These are phyloP conservation scores for Neurospora hispaniola DNA, from an alignment of 495 filamentous ascomycete species.

Conservation along the genomic window DNA sequence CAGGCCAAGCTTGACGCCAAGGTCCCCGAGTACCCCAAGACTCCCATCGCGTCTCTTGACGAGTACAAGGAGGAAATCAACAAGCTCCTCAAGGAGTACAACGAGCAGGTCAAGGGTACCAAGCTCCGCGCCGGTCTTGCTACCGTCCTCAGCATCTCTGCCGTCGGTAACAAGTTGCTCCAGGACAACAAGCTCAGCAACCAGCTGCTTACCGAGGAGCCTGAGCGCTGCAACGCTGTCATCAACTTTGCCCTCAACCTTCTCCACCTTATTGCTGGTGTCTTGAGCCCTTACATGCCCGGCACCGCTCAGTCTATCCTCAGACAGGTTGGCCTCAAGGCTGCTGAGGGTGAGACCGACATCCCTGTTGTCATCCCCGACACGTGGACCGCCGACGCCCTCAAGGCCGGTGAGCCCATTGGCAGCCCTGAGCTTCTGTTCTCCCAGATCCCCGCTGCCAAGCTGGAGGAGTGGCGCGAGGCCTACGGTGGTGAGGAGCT, in stretches of 20 bases:
- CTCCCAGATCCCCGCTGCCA: constrained; percentile 39
- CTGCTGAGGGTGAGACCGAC: neutral
- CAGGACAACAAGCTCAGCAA: constrained; percentile 60
- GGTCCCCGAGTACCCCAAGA: constrained; percentile 54
- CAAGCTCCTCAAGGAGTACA: constrained; percentile 53
- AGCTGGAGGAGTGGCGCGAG: constrained; percentile 71
- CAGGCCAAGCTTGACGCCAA: constrained; percentile 60
- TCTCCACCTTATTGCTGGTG: constrained; percentile 64
- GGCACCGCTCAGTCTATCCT: constrained; percentile 65
- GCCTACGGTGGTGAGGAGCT: constrained; percentile 66
- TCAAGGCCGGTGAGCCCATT: constrained; percentile 68
- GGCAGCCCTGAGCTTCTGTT: constrained; percentile 78
- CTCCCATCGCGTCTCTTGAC: constrained; percentile 12
- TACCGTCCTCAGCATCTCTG: constrained; percentile 45
- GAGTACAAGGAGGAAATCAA: constrained; percentile 52
- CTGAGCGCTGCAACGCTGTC: constrained; percentile 63
- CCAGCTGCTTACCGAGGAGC: constrained; percentile 56
- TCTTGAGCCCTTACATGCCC: constrained; percentile 79
- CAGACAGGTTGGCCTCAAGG: constrained; percentile 50
- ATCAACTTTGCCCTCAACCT: constrained; percentile 75
- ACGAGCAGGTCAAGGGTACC: constrained; percentile 60
- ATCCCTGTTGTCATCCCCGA: constrained; percentile 60
- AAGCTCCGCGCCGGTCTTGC: constrained; percentile 64
- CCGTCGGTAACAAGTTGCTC: constrained; percentile 69
- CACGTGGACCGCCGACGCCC: constrained; percentile 47